These are phyloP conservation scores for Orbilia quercus DNA, from an alignment of 2,329 filamentous ascomycete genomes.

Conservation along the genomic window DNA sequence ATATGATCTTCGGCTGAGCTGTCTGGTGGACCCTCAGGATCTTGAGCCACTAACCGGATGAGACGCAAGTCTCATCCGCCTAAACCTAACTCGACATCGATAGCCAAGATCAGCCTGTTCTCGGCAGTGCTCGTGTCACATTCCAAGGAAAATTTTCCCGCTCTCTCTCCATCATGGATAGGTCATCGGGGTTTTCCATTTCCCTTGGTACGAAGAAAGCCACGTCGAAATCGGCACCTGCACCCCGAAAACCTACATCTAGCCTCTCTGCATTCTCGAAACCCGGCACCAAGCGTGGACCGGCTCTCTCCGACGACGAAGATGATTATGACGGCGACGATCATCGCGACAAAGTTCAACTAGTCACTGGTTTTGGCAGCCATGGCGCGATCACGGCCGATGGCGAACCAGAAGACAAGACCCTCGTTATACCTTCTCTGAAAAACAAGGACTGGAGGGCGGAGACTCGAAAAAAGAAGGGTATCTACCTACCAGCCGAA, in stretches of 20 bases:
- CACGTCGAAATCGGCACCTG: constrained; percentile 30
- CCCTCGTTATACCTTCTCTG: constrained; percentile 70
- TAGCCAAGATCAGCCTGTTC: too few relatives aligned
- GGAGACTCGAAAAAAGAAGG: constrained; percentile 66
- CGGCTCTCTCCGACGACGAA: constrained; percentile 58
- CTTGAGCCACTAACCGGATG: neutral
- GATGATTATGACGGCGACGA: constrained; percentile 55
- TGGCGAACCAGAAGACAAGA: constrained; percentile 61
- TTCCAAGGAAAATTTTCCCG: too few relatives aligned
- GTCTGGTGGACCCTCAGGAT: constrained; percentile 1
- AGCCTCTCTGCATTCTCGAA: constrained; percentile 42
- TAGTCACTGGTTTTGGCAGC: constrained; percentile 58
- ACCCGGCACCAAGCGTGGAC: constrained; percentile 57
- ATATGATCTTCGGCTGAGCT: neutral
- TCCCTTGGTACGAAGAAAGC: constrained; percentile 57
- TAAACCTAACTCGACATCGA: neutral
- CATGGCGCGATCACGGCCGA: constrained; percentile 56
- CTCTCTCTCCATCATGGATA: constrained; percentile 17
- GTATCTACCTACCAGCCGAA: constrained; percentile 59
- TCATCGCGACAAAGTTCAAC: constrained; percentile 58
- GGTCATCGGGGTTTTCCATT: constrained; percentile 56
- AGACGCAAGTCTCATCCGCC: neutral
- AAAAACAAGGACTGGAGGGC: constrained; percentile 74
- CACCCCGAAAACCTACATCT: constrained; percentile 24
- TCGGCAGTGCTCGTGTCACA: too few relatives aligned